phyloP scores from a whole-genome alignment of 2,329 filamentous ascomycete species.

The Alternaria gaisen region DNA sequence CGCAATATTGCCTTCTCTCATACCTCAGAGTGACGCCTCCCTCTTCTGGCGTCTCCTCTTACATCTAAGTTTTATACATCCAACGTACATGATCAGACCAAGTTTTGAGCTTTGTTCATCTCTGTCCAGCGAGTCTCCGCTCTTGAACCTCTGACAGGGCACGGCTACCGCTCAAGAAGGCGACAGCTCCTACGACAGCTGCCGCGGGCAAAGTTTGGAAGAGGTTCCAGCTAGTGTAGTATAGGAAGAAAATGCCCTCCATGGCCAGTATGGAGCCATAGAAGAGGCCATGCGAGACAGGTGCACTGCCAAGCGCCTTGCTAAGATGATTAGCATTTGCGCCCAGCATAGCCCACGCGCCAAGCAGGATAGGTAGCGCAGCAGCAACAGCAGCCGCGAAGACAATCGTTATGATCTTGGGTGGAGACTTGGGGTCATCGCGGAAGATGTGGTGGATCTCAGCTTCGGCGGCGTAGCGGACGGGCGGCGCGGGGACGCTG shows the following conservation, averaged over 20 bases:
- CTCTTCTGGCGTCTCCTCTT: background rate
- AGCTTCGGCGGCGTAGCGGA: conserved; percentile 83
- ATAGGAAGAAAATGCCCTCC: conserved; percentile 92
- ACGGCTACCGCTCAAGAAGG: conserved; percentile 87
- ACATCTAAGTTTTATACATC: background rate
- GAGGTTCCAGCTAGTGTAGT: conserved; percentile 91
- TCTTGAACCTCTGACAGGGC: conserved; percentile 93
- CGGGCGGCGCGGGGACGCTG: conserved; percentile 69
- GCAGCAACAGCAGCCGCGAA: conserved; percentile 79
- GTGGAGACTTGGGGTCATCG: conserved; percentile 79
- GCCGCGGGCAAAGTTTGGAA: conserved; percentile 86
- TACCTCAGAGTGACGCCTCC: background rate
- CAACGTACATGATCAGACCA: background rate
- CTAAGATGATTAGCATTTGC: conserved; percentile 82
- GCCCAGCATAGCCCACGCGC: conserved; percentile 79
- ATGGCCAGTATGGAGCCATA: conserved; percentile 86
- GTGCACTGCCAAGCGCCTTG: conserved; percentile 78
- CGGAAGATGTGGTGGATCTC: conserved; percentile 95
- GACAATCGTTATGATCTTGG: conserved; percentile 77
- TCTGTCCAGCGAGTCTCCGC: conserved; percentile 77
- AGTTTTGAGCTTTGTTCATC: conserved; percentile 51
- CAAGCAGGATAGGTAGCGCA: conserved; percentile 76
- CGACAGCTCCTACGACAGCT: conserved; percentile 71
- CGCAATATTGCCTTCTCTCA: background rate
- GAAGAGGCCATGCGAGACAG: conserved; percentile 83